Base-by-base conservation (phyloP, 1,284 basidiomycete genomes). In the Papiliotrema terrestris region DNA sequence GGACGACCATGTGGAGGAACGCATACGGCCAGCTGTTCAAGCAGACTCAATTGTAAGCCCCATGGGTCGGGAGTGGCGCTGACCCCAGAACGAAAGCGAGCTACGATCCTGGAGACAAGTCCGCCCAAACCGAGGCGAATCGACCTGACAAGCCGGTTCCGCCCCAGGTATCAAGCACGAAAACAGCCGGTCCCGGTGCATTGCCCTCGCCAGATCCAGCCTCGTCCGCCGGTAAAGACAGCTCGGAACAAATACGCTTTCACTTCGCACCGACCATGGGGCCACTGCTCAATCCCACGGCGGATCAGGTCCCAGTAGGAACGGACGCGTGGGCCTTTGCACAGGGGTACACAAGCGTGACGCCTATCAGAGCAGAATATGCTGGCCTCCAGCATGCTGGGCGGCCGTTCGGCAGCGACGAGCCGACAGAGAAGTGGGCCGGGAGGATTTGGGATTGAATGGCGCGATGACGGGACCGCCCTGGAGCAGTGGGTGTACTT, bases 231-330 rank as follows among this genome's bases (percentile, higher is more conserved):
- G 38, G 43, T 37, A n/a, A 32, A 14, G 52, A 13, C 32, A 37
- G 17, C 26, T 25, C 53, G 6, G 17, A 56, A 19, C 69, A 57
- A 55, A 79, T 94, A 49, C 75, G 82, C 32, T 96, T 95, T 80
- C 84, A 84, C 69, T 96, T 91, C 70, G 80, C 84, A 23, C 92
- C 93, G 15, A 85, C 89, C 50, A 84, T 94, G 78, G 77, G 77
- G 14, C 79, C 79, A 8, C 77, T 95, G 20, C 81, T 95, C 52
- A 82, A 80, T 45, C 88, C 89, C 1, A 72, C 80, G 19, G 59
- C 79, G 23, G 79, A 81, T 1, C 73, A 74, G 9, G 71, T 93
- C 20, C 87, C 89, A 0, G 78, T 83, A 39, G 90, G 88, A 2
- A 85, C 87, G 9, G 92, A 95, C 74, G 84, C 83, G 0, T 93